phyloP scores from a whole-genome alignment of 768 basidiomycete genomes.

The Chiua virens region DNA sequence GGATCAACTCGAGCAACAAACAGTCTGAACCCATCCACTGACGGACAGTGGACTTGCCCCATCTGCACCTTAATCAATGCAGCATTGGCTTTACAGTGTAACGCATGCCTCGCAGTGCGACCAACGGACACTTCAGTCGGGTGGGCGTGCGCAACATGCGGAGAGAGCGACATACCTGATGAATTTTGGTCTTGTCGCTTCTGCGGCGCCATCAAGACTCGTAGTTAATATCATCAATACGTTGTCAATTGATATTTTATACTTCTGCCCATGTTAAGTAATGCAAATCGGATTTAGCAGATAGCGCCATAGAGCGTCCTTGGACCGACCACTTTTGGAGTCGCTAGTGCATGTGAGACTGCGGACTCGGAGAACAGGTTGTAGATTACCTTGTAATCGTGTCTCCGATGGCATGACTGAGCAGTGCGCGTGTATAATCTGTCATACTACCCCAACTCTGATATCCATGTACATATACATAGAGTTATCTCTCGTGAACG shows the following conservation, averaged over 20 bases:
- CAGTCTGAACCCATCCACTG: background rate
- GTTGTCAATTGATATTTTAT: background rate
- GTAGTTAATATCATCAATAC: slow-evolving; percentile 16
- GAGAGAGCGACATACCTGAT: slow-evolving; percentile 58
- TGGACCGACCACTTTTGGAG: no score
- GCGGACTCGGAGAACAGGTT: no score
- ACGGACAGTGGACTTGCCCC: slow-evolving; percentile 50
- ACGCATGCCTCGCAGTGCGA: slow-evolving; percentile 50
- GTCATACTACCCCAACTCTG: no score
- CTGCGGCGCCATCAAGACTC: slow-evolving; percentile 67
- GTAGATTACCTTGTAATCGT: no score
- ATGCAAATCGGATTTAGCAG: no score
- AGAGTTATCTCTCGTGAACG: no score
- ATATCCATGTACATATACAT: no score
- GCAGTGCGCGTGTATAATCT: no score
- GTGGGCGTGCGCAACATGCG: slow-evolving; percentile 70
- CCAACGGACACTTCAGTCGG: slow-evolving; percentile 39
- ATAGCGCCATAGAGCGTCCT: no score
- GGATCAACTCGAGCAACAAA: background rate
- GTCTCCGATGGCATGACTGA: no score
- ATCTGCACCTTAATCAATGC: slow-evolving; percentile 70
- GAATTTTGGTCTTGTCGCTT: slow-evolving; percentile 73
- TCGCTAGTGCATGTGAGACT: no score
- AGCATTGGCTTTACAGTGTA: slow-evolving; percentile 50
- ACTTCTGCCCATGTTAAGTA: background rate